Evolutionary conservation across 2,329 filamentous ascomycete species (phyloP).

Genomic region (Pseudocercospora pini-densiflorae): DNA sequence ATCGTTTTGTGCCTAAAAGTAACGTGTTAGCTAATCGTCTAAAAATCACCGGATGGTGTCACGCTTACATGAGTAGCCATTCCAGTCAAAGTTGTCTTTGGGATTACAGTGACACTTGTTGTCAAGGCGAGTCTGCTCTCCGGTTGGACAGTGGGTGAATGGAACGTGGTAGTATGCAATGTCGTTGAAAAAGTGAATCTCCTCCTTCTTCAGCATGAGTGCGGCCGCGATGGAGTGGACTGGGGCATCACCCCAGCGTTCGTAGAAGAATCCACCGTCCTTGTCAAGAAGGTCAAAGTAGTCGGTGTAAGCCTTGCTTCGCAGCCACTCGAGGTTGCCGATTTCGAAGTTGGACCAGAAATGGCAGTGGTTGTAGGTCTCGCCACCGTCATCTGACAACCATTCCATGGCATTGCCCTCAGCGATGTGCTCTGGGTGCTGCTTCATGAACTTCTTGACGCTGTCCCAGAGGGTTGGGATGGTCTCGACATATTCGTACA

Average conservation of each 20-base stretch:
- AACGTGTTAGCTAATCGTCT: not conserved
- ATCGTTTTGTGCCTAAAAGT: conserved; percentile 75
- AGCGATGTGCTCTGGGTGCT: conserved; percentile 85
- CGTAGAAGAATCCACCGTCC: conserved; percentile 98
- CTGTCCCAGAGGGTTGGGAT: conserved; percentile 97
- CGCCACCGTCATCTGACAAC: conserved; percentile 86
- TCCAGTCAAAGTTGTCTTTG: conserved; percentile 99
- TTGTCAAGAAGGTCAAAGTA: conserved; percentile 87
- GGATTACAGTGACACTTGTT: conserved; percentile 95
- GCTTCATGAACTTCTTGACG: conserved; percentile 90
- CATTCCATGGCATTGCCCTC: conserved; percentile 87
- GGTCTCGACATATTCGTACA: conserved; percentile 96
- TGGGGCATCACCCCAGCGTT: conserved; percentile 96
- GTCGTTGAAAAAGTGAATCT: conserved; percentile 99
- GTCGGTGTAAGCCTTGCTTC: conserved; percentile 85
- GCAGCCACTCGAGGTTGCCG: conserved; percentile 90
- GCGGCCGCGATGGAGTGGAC: conserved; percentile 96
- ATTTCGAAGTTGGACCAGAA: conserved; percentile 99
- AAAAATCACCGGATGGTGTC: not conserved
- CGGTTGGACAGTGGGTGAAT: conserved; percentile 96
- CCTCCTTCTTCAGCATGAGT: conserved; percentile 85
- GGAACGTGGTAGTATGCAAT: conserved; percentile 98
- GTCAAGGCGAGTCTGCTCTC: conserved; percentile 80
- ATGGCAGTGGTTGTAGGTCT: conserved; percentile 96
- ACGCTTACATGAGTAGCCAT: conserved; percentile 89